phyloP scores from a whole-genome alignment of 2,329 filamentous ascomycete genomes.

The Trichoderma afroharzianum region DNA sequence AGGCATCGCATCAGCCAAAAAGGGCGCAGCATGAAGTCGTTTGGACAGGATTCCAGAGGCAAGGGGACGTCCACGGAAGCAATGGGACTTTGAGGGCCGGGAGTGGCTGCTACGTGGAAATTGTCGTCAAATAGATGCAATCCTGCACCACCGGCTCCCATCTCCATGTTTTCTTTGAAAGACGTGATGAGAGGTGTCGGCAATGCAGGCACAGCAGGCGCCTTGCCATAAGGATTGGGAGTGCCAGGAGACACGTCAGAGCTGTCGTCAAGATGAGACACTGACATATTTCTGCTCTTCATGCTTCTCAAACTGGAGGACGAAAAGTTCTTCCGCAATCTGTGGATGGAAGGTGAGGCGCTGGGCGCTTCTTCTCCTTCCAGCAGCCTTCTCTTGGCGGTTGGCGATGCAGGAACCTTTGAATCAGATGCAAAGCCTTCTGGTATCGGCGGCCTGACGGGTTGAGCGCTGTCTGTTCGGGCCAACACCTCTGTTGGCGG shows the following conservation, averaged over 20 bases:
- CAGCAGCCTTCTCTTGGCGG: slow-evolving; percentile 31
- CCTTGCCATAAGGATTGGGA: slow-evolving; percentile 62
- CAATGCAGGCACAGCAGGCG: slow-evolving; percentile 51
- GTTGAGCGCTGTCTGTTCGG: background rate
- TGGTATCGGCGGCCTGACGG: slow-evolving; percentile 25
- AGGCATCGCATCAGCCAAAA: slow-evolving; percentile 98
- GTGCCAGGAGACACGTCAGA: slow-evolving; percentile 70
- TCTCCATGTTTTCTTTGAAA: slow-evolving; percentile 56
- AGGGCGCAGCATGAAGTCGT: slow-evolving; percentile 81
- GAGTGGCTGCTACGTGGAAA: slow-evolving; percentile 64
- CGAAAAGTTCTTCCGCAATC: slow-evolving; percentile 63
- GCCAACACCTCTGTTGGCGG: background rate
- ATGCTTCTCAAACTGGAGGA: slow-evolving; percentile 68
- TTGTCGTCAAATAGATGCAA: slow-evolving; percentile 81
- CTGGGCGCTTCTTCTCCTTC: slow-evolving; percentile 42
- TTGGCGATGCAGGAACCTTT: slow-evolving; percentile 29
- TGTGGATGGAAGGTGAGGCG: slow-evolving; percentile 50
- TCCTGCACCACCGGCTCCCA: slow-evolving; percentile 54
- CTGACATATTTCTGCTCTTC: slow-evolving; percentile 70
- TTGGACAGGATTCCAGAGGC: slow-evolving; percentile 86
- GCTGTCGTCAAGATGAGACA: slow-evolving; percentile 57
- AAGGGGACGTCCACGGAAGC: slow-evolving; percentile 64
- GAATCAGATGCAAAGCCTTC: slow-evolving; percentile 29
- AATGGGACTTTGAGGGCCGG: slow-evolving; percentile 63
- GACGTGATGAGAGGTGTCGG: slow-evolving; percentile 65